A percentile compares a stretch with the other conserved stretches of the same genome.
phyloP scores from a whole-genome alignment of 495 filamentous ascomycete species.

The Neurospora sp. region DNA sequence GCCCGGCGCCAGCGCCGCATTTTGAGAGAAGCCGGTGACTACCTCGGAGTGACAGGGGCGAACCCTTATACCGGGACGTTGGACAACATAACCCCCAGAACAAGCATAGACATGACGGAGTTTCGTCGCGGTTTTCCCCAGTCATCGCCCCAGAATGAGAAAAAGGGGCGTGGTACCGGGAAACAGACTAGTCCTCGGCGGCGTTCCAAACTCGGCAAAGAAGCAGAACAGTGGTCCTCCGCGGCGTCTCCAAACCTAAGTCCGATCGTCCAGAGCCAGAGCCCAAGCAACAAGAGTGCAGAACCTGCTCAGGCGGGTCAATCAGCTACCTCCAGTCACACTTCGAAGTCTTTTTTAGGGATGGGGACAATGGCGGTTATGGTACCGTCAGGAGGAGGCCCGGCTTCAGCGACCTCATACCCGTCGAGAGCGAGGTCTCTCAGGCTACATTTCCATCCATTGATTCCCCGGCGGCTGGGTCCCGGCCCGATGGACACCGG shows the following conservation, averaged over 20 bases:
- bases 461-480: slow-evolving; percentile 4
- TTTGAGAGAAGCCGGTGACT: slow-evolving; percentile 39
- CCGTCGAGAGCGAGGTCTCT: slow-evolving; percentile 13
- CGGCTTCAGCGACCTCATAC: slow-evolving; percentile 23
- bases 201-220: slow-evolving; percentile 29
- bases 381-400: slow-evolving; percentile 1
- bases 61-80: slow-evolving; percentile 43
- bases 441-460: slow-evolving; percentile 6
- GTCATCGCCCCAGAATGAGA: slow-evolving; percentile 12
- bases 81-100: slow-evolving; percentile 35
- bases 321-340: slow-evolving; percentile 4
- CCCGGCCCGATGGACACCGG: not conserved
- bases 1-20: slow-evolving; percentile 26
- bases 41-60: slow-evolving; percentile 43
- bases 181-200: slow-evolving; percentile 23
- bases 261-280: slow-evolving; percentile 35
- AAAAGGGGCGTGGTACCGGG: slow-evolving; percentile 20
- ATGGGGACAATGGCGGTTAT: slow-evolving; percentile 9
- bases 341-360: slow-evolving; percentile 26
- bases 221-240: slow-evolving; percentile 38
- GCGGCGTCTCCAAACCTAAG: slow-evolving; percentile 35
- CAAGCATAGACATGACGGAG: slow-evolving; percentile 17
- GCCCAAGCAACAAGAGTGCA: slow-evolving; percentile 3
- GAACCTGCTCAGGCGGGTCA: slow-evolving; percentile 1
- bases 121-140: not conserved